These are phyloP conservation scores for Rutstroemia sp. DNA, from an alignment of 2,329 filamentous ascomycete species.

Conservation along the genomic window DNA sequence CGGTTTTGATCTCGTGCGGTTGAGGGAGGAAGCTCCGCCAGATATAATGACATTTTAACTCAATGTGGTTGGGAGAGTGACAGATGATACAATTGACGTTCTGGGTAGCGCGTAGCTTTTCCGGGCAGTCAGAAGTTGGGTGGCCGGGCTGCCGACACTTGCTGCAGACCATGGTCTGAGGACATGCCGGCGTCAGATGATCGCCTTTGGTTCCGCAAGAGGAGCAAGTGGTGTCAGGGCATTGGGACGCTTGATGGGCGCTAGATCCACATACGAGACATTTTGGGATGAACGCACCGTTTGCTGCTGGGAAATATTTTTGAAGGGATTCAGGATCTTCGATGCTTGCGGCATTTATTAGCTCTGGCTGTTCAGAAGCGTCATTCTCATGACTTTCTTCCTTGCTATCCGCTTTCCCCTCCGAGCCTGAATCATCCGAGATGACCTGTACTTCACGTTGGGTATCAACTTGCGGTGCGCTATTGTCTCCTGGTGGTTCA, in stretches of 20 bases:
- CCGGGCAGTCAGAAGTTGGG: constrained; percentile 40
- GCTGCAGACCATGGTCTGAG: constrained; percentile 41
- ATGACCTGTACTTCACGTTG: neutral
- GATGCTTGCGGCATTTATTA: neutral
- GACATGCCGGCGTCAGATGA: constrained; percentile 46
- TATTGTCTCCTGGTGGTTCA: neutral
- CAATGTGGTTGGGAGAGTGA: constrained; percentile 46
- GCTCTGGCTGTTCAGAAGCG: neutral
- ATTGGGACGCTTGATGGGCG: constrained; percentile 40
- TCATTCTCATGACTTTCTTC: too few relatives aligned
- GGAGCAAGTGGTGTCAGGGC: constrained; percentile 40
- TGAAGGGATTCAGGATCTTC: neutral
- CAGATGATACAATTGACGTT: constrained; percentile 55
- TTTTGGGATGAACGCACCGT: constrained; percentile 17
- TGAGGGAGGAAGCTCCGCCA: constrained; percentile 50
- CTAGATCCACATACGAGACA: constrained; percentile 45
- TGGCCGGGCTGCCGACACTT: constrained; percentile 61
- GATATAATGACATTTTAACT: constrained; percentile 50
- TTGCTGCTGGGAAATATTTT: constrained; percentile 40
- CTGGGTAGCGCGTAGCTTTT: constrained; percentile 46
- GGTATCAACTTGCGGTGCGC: neutral
- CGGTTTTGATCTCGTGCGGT: constrained; percentile 37
- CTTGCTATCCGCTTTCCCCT: too few relatives aligned
- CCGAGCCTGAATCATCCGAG: neutral
- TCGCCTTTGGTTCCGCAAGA: constrained; percentile 37